These are phyloP conservation scores for Arthroderma uncinatum DNA, from an alignment of 2,329 filamentous ascomycete genomes.

Conservation along the genomic window DNA sequence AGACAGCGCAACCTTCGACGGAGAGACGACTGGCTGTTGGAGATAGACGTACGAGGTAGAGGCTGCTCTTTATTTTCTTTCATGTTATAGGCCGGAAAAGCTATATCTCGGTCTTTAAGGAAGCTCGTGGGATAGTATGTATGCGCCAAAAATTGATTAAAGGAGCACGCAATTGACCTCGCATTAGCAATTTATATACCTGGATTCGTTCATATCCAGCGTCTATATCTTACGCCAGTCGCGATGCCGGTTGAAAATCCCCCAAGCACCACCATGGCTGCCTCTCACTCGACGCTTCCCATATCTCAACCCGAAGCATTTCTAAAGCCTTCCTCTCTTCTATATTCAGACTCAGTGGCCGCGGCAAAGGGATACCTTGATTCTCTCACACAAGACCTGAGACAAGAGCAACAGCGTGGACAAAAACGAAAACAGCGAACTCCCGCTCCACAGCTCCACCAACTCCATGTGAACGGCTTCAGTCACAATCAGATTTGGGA, in stretches of 20 bases:
- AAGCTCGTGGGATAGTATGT: neutral
- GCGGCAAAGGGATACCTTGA: slow-evolving; percentile 75
- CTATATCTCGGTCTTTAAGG: neutral
- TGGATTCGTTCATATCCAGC: neutral
- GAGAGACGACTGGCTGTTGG: neutral
- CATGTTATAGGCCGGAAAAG: neutral
- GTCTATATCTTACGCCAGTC: neutral
- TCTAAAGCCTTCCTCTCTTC: slow-evolving; percentile 56
- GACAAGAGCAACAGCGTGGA: slow-evolving; percentile 54
- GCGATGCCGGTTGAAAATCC: neutral
- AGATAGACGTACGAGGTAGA: neutral
- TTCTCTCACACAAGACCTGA: slow-evolving; percentile 65
- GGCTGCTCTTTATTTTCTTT: neutral
- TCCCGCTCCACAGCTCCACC: slow-evolving; percentile 56
- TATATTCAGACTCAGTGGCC: slow-evolving; percentile 59
- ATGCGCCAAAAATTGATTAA: neutral
- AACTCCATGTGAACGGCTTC: slow-evolving; percentile 78
- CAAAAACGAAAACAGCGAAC: slow-evolving; percentile 63
- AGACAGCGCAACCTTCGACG: neutral
- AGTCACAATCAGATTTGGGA: slow-evolving; percentile 86
- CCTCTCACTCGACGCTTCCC: neutral
- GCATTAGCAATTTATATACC: neutral
- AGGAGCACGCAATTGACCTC: neutral
- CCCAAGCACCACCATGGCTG: neutral
- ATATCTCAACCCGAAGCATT: slow-evolving; percentile 52